phyloP scores from a whole-genome alignment of 495 filamentous ascomycete genomes.

The Xylaria flabelliformis region DNA sequence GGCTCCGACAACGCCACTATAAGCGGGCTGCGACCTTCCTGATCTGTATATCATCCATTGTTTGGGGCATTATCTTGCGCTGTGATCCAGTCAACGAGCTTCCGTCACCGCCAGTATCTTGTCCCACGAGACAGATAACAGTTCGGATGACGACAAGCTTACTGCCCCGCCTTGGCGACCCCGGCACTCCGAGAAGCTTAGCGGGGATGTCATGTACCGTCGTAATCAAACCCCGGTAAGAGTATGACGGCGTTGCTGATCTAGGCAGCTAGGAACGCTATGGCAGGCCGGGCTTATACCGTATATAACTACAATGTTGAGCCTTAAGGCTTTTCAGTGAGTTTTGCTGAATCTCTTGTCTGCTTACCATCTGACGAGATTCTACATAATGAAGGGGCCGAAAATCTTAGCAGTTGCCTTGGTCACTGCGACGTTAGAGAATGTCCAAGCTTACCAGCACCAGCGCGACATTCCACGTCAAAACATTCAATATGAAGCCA shows the following conservation, averaged over 20 bases:
- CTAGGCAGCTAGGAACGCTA: not conserved
- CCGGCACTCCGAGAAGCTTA: constrained; percentile 5
- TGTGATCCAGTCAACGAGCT: not conserved
- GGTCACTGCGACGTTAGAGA: not conserved
- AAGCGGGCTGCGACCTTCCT: constrained; percentile 16
- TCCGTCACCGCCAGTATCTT: not conserved
- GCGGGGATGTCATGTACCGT: not conserved
- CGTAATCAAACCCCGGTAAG: not conserved
- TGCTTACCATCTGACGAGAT: not conserved
- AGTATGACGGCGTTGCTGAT: not conserved
- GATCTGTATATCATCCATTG: not conserved
- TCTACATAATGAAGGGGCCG: constrained; percentile 7
- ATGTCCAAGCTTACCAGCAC: constrained; percentile 1
- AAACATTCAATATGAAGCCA: constrained; percentile 27
- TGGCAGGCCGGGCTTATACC: not conserved
- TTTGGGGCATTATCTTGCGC: not conserved
- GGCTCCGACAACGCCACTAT: not conserved
- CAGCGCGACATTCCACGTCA: constrained; percentile 11
- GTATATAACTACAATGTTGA: constrained; percentile 8
- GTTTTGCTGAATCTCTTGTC: not conserved
- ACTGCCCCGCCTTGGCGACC: constrained; percentile 8
- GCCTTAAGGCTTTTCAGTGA: not conserved
- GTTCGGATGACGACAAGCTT: constrained; percentile 16
- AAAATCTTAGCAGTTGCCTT: not conserved
- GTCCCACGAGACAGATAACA: constrained; percentile 10